Evolutionary conservation across 768 basidiomycete species (phyloP).

Genomic region (Candolleomyces eurysporus): DNA sequence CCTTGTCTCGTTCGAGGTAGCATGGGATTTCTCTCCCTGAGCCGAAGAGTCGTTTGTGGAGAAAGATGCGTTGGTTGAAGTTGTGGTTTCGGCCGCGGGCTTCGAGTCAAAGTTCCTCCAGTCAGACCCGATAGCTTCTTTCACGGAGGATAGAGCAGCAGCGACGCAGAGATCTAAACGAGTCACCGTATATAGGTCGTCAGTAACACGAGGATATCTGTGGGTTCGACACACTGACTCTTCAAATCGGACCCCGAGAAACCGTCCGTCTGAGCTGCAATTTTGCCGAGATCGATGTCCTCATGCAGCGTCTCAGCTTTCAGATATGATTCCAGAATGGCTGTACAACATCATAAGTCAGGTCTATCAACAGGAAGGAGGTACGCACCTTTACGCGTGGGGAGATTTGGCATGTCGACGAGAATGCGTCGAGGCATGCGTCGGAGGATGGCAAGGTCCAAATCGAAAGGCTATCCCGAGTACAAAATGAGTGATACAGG

Average conservation of each 20-base stretch:
- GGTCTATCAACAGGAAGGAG: background rate
- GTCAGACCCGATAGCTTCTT: slow-evolving; percentile 1
- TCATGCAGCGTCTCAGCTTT: slow-evolving; percentile 9
- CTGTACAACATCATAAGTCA: background rate
- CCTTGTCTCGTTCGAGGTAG: background rate
- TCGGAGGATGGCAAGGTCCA: slow-evolving; percentile 16
- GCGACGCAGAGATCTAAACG: slow-evolving; percentile 6
- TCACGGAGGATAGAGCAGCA: slow-evolving; percentile 6
- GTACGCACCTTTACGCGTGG: slow-evolving; percentile 4
- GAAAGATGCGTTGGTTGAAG: background rate
- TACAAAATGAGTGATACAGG: background rate
- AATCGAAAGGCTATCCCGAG: slow-evolving; percentile 12
- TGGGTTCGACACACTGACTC: background rate
- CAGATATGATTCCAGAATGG: background rate
- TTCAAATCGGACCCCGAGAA: slow-evolving; percentile 16
- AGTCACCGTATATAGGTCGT: background rate
- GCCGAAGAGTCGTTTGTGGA: background rate
- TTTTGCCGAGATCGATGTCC: slow-evolving; percentile 3
- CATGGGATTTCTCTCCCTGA: background rate
- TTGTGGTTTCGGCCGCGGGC: background rate
- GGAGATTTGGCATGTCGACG: slow-evolving; percentile 7
- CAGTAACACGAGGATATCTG: background rate
- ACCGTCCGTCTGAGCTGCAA: slow-evolving; percentile 1
- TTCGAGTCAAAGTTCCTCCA: background rate
- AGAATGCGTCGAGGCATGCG: slow-evolving; percentile 11